Evolutionary conservation across 768 basidiomycete species (phyloP), one percentile per base, ranked within the genome.

Genomic region (Floccularia luteovirens): DNA sequence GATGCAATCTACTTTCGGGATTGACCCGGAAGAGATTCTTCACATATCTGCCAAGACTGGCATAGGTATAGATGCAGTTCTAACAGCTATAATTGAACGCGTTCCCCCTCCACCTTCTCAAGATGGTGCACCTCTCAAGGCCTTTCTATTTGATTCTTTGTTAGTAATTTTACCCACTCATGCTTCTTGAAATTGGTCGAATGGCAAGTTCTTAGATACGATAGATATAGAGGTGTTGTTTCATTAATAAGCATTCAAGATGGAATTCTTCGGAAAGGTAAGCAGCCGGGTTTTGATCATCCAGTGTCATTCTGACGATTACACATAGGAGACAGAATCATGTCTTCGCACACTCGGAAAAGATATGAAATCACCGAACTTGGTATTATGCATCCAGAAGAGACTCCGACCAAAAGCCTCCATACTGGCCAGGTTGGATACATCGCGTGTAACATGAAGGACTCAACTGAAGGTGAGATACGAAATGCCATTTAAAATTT

Each of bases 381-480:
- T 22, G 94, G 93, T 11, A 74, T 94, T 40, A 79, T 94, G 73
- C 70, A 92, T 56, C 93, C 94, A 3, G 86, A 90, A 53, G 90
- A 94, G 58, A 67, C 81, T n/a, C 71, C 86, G 10, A 85, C 82
- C 0, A 64, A 64, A 8, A 70, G 67, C 40, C 62, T 91, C 33
- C 70, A 72, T 41, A 75, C 85, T 24, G 89, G 89, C 4, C 89
- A 91, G 61, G 90, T 91, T 13, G 88, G 90, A 12, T 92, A 79
- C 52, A 74, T 90, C 42, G 86, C 90, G 1, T 98, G 94, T 60
- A 94, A 92, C 55, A 98, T 99, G 94, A 99, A 97, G 59, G 86
- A 96, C 50, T 87, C 88, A 7, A 78, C 86, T 11, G 91, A 98
- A 69, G 92, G 92, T 91, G 16, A 7, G 7, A 19, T 28, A 28